Evolutionary conservation across 139 green algal genomes (phyloP).

Genomic region (Ulvella scutata): DNA sequence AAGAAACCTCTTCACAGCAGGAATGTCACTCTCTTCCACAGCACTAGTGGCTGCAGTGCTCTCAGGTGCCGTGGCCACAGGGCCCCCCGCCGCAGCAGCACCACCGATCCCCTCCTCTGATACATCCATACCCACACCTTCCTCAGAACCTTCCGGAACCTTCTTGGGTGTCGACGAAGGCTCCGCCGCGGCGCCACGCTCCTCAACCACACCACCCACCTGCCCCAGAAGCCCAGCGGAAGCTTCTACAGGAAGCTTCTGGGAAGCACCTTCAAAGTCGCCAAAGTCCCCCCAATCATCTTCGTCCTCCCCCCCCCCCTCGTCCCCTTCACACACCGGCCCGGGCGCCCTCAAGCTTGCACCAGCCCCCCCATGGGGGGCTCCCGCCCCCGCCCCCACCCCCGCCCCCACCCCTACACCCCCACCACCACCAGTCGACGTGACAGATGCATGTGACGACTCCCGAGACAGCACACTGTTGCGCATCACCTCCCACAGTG

Average conservation of each 20-base stretch:
- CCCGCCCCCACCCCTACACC: background rate
- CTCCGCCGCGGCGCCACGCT: background rate
- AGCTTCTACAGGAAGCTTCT: background rate
- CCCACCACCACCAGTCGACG: too few relatives aligned
- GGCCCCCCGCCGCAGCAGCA: background rate
- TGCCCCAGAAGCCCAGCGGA: background rate
- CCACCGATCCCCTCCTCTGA: background rate
- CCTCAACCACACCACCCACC: background rate
- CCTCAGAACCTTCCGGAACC: background rate
- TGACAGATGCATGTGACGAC: too few relatives aligned
- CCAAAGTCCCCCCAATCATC: background rate
- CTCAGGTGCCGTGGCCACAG: too few relatives aligned
- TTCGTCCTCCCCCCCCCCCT: too few relatives aligned
- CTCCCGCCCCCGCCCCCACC: too few relatives aligned
- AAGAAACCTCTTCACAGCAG: too few relatives aligned
- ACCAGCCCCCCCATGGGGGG: background rate
- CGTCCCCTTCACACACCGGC: too few relatives aligned
- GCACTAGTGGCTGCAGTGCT: too few relatives aligned
- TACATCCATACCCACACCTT: background rate
- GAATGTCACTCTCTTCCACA: too few relatives aligned
- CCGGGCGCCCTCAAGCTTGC: too few relatives aligned
- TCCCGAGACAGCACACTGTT: background rate
- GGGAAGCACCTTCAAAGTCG: background rate
- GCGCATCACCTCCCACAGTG: background rate
- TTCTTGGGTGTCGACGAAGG: background rate